Base-by-base conservation (phyloP, 2,329 filamentous ascomycete species). In the Trichoderma cornu-damae region DNA sequence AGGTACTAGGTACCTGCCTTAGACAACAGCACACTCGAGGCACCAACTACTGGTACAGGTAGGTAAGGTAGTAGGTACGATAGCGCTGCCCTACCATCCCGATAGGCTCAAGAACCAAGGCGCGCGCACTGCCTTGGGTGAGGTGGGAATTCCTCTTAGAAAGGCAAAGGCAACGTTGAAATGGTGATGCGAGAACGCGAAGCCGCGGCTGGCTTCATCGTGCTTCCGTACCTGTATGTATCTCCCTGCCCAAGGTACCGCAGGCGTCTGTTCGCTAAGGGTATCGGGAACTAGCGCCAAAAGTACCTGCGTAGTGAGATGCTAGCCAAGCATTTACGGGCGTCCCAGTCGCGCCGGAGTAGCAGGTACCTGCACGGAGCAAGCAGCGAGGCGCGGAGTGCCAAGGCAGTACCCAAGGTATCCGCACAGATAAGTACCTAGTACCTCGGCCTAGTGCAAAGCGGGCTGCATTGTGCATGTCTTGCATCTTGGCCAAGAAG, bases 401-500 rank as follows among this genome's bases (percentile, higher is more conserved):
- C 18, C 40, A 28, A 24, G 46, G n/a, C n/a, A n/a, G n/a, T 30
- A 9, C 28, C 18, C 28, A 28, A 16, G 34, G 44, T 44, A 46
- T 28, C 24, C 32, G 24, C 30, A n/a, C 32, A n/a, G n/a, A n/a
- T n/a, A n/a, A n/a, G n/a, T n/a, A n/a, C n/a, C n/a, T n/a, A n/a
- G n/a, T 4, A 12, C 48, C 16, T 55, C 52, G 52, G 52, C 52
- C 52, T 42, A 55, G 52, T 22, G 52, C 30, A 28, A 47, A 30
- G 52, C 47, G 52, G 52, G 38, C 42, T 46, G 6, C 20, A 30
- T 28, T 44, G 22, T 22, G 51, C 51, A 55, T 55, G 52, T 30
- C 52, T 47, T 55, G 52, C 52, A 55, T 55, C 52, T 37, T 11
- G 32, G 32, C 42, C 30, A 43, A 34, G 18, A 55, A 47, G 32